These are phyloP conservation scores for Leccinum pellstonianum DNA, from an alignment of 768 basidiomycete genomes.

Conservation along the genomic window DNA sequence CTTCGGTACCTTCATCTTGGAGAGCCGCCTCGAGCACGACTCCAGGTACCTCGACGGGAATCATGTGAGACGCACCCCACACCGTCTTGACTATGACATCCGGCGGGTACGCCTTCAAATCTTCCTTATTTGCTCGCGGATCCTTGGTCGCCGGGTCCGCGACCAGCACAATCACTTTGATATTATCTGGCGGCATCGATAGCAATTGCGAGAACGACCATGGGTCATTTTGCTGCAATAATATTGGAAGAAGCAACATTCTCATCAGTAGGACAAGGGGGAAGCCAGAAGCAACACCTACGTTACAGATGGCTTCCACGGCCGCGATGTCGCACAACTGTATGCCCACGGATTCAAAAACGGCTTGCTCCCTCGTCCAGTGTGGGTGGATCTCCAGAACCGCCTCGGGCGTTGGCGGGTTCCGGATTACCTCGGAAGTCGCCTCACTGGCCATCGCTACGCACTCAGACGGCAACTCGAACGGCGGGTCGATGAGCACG, in stretches of 20 bases:
- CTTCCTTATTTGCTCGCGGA: not conserved
- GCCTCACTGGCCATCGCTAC: not conserved
- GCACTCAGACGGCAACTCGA: not conserved
- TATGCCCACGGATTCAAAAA: not conserved
- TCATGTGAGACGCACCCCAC: slow-evolving; percentile 15
- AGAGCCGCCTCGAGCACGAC: slow-evolving; percentile 10
- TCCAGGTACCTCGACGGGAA: slow-evolving; percentile 12
- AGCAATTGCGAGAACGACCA: slow-evolving; percentile 20
- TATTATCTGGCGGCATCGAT: slow-evolving; percentile 2
- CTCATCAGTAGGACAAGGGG: no score
- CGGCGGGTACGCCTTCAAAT: slow-evolving; percentile 2
- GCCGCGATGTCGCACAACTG: not conserved
- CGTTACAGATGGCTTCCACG: no score
- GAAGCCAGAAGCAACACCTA: no score
- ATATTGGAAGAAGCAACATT: no score
- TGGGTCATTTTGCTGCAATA: slow-evolving; percentile 20
- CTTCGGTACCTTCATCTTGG: not conserved
- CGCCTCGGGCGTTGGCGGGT: not conserved
- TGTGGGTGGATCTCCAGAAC: not conserved
- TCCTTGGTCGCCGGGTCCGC: slow-evolving; percentile 9
- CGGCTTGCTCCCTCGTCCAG: slow-evolving; percentile 4
- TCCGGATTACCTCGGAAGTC: not conserved
- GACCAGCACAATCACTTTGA: slow-evolving; percentile 9
- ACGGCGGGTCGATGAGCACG: slow-evolving; percentile 23
- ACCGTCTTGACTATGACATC: slow-evolving; percentile 5